Evolutionary conservation across 2,329 filamentous ascomycete species (phyloP), one percentile per base, ranked within the genome.

Genomic region (Blastomyces silverae): DNA sequence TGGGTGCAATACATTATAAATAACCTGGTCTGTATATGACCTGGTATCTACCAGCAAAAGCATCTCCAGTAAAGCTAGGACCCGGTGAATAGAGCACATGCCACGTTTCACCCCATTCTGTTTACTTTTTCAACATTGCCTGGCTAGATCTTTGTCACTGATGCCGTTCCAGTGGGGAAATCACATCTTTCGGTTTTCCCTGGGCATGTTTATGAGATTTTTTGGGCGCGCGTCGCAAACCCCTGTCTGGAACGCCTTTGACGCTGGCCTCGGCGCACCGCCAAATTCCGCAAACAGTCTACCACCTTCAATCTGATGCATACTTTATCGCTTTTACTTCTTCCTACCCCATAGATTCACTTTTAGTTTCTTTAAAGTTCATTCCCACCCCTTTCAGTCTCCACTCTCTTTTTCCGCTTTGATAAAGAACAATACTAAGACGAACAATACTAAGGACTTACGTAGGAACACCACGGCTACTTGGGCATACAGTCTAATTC

Each of bases 401-500:
- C 59, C 42, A 61, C 59, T 15, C 42, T 50, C 59, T 10, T 50
- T 61, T 48, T 22, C 13, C n/a, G 10, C 10, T 34, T 37, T 61
- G n/a, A 50, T 34, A n/a, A 61, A 50, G 59, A 50, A 61, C 59
- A 61, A 61, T 61, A 61, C 34, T 8, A 52, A 61, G 31, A 7
- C 22, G 17, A 37, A 61, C 59, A 61, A 61, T 61, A 37, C 59
- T 50, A 50, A 59, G 22, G 50, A 62, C 20, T 46, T 57, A 55
- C 53, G 28, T 52, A 52, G 20, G 20, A 34, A 48, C 42, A n/a
- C 42, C 57, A 61, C 17, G n/a, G 48, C 34, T 39, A 3, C 37
- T 8, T 3, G 42, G 42, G 15, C n/a, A 34, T 56, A 59, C 46
- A n/a, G 7, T n/a, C 46, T 48, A 48, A 53, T 52, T 56, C 28